These are phyloP conservation scores for Penicillium robsamsonii DNA, from an alignment of 495 filamentous ascomycete genomes.

Conservation along the genomic window DNA sequence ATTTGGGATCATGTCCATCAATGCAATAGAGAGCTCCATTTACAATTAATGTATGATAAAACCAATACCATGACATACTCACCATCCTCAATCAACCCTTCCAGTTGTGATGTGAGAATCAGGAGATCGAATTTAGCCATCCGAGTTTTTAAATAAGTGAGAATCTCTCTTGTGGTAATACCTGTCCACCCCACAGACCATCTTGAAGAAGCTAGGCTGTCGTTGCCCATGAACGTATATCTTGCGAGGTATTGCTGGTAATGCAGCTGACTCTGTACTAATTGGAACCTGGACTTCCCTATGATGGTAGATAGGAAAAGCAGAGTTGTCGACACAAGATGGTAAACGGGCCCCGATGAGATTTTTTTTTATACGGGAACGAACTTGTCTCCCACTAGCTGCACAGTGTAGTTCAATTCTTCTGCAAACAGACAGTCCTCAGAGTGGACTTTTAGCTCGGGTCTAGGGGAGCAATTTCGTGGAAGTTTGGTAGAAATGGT, in stretches of 20 bases:
- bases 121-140: background rate
- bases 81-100: background rate
- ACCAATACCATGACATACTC: background rate
- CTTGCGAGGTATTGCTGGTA: slow-evolving; percentile 1
- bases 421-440: background rate
- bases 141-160: background rate
- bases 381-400: too few relatives aligned
- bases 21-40: background rate
- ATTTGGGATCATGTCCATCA: background rate
- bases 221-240: slow-evolving; percentile 2
- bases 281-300: slow-evolving; percentile 8
- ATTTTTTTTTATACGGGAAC: too few relatives aligned
- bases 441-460: background rate
- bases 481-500: background rate
- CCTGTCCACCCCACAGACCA: background rate
- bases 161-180: background rate
- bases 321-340: slow-evolving; percentile 5
- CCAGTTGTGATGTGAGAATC: background rate
- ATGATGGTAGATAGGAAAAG: slow-evolving; percentile 7
- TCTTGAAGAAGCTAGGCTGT: background rate
- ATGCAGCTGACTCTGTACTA: slow-evolving; percentile 6
- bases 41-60: background rate
- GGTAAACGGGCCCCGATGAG: slow-evolving; percentile 1
- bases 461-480: background rate
- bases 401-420: background rate